Conservation (phyloP, 139 green algal genomes). For the Raphidocelis subcapitata region DNA sequence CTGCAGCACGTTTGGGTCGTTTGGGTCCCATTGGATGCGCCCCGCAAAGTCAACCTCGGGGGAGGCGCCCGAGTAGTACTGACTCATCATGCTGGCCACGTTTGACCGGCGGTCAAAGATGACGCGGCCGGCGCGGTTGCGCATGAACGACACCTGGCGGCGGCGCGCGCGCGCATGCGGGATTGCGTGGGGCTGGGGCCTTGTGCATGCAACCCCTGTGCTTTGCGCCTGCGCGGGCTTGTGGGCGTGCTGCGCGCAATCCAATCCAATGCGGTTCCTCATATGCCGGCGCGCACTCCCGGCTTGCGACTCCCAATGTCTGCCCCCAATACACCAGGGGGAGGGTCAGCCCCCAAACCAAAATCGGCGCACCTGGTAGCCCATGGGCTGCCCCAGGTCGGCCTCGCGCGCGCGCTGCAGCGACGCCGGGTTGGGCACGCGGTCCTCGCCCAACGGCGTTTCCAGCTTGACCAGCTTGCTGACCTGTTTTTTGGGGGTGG, state of each 20-base stretch:
- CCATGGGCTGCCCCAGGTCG: conserved; percentile 44
- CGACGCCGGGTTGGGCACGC: conserved; percentile 54
- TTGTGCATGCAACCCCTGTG: background rate
- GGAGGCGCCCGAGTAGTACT: conserved; percentile 52
- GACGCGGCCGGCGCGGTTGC: conserved; percentile 55
- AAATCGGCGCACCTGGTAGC: conserved; percentile 58
- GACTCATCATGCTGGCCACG: conserved; percentile 60
- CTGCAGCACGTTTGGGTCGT: conserved; percentile 68
- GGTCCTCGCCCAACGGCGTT: conserved; percentile 63
- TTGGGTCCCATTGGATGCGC: conserved; percentile 58
- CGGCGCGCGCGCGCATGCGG: background rate
- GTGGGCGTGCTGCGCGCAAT: no score
- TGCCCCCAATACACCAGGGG: no score
- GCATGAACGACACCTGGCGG: conserved; percentile 44
- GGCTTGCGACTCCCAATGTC: no score
- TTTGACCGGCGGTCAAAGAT: conserved; percentile 81
- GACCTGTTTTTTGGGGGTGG: no score
- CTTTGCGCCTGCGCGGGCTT: no score
- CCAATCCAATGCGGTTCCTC: no score
- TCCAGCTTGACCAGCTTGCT: conserved; percentile 47
- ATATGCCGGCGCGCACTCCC: no score
- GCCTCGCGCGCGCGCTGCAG: conserved; percentile 52
- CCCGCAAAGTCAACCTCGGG: conserved; percentile 28
- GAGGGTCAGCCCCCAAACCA: no score
- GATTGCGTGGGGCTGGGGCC: background rate